phyloP scores from a whole-genome alignment of 2,329 filamentous ascomycete species.

The Fusarium anthophilum region DNA sequence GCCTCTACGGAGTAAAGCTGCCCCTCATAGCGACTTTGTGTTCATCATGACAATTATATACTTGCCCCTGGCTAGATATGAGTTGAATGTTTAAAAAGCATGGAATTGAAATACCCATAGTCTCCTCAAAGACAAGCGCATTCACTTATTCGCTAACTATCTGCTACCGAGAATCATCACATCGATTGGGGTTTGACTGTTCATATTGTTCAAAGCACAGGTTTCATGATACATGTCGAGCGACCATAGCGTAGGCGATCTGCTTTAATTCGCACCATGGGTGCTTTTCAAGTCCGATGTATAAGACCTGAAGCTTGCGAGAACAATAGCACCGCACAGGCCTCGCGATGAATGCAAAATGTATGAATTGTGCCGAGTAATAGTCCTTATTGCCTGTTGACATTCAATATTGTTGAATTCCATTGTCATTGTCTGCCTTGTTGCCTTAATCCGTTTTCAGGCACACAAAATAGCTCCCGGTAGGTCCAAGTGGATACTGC shows the following conservation, averaged over 20 bases:
- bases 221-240: slow-evolving; percentile 21
- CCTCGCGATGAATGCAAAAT: too few species aligned
- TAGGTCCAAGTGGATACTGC: slow-evolving; percentile 40
- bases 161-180: background rate
- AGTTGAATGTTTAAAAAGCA: background rate
- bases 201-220: slow-evolving; percentile 5
- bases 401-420: background rate
- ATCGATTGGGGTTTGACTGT: background rate
- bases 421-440: slow-evolving; percentile 42
- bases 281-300: background rate
- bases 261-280: background rate
- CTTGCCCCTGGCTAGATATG: background rate
- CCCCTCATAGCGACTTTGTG: slow-evolving; percentile 23
- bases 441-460: slow-evolving; percentile 46
- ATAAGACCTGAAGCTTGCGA: background rate
- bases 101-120: accelerated
- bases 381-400: background rate
- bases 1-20: slow-evolving; percentile 4
- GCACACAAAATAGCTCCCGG: slow-evolving; percentile 27
- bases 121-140: too few species aligned
- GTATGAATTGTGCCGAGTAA: background rate
- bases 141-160: background rate
- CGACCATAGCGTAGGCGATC: slow-evolving; percentile 20
- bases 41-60: slow-evolving; percentile 20
- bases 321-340: background rate